Evolutionary conservation across 805 yeast genomes (phyloP).

Genomic region (Lipomyces starkeyi): DNA sequence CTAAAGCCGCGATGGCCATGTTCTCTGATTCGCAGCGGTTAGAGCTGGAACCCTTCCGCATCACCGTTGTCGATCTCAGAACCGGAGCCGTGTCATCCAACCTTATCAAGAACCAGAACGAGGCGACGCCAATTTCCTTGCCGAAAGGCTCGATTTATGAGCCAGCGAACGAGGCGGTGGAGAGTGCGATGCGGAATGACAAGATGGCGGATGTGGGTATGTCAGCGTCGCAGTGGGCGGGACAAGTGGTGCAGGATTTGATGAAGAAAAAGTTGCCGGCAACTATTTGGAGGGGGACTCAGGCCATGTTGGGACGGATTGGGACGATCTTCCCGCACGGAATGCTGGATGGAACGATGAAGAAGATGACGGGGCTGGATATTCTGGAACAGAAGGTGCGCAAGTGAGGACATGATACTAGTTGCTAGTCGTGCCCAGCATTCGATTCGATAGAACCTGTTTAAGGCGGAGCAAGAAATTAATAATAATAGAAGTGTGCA

Average conservation of each 20-base stretch:
- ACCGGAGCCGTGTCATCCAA: conserved; percentile 12
- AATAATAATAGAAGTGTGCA: too few species aligned
- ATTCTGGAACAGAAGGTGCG: background rate
- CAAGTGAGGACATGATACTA: background rate
- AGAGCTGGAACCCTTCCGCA: conserved; percentile 18
- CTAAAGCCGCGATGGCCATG: conserved; percentile 20
- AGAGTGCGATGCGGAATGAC: background rate
- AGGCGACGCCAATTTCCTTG: background rate
- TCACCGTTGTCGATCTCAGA: conserved; percentile 7
- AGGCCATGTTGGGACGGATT: background rate
- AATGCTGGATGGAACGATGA: background rate
- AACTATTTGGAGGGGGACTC: background rate
- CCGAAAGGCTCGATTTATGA: conserved; percentile 5
- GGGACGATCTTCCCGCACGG: background rate
- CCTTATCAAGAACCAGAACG: background rate
- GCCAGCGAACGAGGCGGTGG: conserved; percentile 4
- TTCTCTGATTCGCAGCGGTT: conserved; percentile 15
- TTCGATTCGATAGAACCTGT: too few species aligned
- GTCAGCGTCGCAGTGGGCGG: background rate
- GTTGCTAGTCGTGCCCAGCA: too few species aligned
- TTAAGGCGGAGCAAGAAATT: too few species aligned
- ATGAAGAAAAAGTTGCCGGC: background rate
- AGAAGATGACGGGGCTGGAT: background rate
- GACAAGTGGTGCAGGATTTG: background rate
- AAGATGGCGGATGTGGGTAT: background rate